phyloP scores from a whole-genome alignment of 148 eudicot species.

The Silene uniflora region DNA sequence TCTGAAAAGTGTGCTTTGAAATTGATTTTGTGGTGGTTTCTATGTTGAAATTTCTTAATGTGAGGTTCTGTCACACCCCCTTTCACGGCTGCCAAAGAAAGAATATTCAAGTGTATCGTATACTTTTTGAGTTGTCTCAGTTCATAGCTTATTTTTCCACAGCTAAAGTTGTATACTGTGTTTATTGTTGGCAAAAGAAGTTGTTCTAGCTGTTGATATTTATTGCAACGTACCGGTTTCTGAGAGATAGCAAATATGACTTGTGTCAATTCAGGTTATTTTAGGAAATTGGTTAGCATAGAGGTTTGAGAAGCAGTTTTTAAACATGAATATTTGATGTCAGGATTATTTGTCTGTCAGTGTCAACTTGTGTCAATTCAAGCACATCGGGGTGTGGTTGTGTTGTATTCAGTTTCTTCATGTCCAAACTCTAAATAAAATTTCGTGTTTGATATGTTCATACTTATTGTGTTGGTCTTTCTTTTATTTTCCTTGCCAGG shows the following conservation, averaged over 20 bases:
- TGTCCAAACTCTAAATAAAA: not conserved
- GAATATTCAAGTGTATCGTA: not conserved
- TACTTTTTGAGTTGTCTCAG: not conserved
- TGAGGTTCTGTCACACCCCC: not conserved
- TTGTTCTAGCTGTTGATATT: not conserved
- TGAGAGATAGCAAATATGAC: not conserved
- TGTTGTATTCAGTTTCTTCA: not conserved
- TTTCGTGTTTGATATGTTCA: not conserved
- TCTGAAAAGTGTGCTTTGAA: not conserved
- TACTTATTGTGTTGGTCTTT: not conserved
- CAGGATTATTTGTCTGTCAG: not conserved
- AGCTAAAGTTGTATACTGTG: not conserved
- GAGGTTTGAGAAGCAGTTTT: not conserved
- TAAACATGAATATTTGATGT: not conserved
- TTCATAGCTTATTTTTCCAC: not conserved
- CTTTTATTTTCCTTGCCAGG: slow-evolving; percentile 37
- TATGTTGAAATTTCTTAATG: not conserved
- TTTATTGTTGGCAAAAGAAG: not conserved
- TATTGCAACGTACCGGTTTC: not conserved
- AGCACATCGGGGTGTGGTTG: not conserved
- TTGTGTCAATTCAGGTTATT: not conserved
- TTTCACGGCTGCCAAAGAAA: not conserved
- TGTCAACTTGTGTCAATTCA: too few relatives aligned
- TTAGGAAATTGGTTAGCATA: not conserved
- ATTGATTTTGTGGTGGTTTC: not conserved